Evolutionary conservation across 2,329 filamentous ascomycete genomes (phyloP).

Genomic region (Alternaria longipes): DNA sequence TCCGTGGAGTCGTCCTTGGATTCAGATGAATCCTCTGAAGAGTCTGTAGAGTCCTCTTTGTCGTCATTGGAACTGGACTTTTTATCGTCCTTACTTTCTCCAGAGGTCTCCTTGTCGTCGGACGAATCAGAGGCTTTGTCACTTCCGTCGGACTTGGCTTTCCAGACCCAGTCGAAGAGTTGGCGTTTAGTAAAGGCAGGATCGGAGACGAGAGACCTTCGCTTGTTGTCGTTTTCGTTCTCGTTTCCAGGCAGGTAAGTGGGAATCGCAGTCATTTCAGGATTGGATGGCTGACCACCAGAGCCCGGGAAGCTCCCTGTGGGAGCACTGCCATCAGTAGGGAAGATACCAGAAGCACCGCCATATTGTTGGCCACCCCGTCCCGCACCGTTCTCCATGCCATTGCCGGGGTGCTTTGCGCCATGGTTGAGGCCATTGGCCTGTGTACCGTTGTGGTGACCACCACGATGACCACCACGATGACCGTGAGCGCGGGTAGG

Average conservation of each 20-base stretch:
- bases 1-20: background rate
- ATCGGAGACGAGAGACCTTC: slow-evolving; percentile 25
- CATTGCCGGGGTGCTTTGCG: background rate
- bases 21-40: background rate
- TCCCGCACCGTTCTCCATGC: background rate
- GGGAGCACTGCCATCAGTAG: slow-evolving; percentile 13
- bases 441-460: background rate
- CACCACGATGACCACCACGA: background rate
- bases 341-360: slow-evolving; percentile 15
- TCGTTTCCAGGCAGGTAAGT: slow-evolving; percentile 10
- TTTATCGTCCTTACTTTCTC: background rate
- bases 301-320: slow-evolving; percentile 16
- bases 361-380: background rate
- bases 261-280: slow-evolving; percentile 17
- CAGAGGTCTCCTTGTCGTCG: background rate
- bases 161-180: slow-evolving; percentile 1
- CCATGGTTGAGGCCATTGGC: background rate
- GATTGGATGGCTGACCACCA: slow-evolving; percentile 1
- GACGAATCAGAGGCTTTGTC: background rate
- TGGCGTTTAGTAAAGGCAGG: slow-evolving; percentile 10
- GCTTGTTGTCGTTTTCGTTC: background rate
- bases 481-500: background rate
- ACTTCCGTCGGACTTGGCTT: background rate
- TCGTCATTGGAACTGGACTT: background rate
- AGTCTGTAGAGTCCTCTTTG: background rate